Base-by-base conservation (phyloP, 202 grass and related monocot genomes). In the Panicum virgatum region DNA sequence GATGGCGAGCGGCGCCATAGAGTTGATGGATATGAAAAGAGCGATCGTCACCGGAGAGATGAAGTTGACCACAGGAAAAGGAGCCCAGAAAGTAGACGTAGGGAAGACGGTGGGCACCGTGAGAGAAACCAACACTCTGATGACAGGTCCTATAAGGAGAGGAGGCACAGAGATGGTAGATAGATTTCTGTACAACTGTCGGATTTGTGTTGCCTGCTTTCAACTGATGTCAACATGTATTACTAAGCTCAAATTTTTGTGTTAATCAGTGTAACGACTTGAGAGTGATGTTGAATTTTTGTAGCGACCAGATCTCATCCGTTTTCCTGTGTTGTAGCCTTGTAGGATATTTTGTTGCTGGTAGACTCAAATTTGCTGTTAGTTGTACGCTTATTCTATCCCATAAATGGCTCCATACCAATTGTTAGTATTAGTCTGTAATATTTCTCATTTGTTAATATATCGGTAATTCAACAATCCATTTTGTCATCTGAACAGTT, bases 81-180 rank as follows among this genome's bases (percentile, higher is more conserved):
- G 64, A 91, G 86, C 66, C 59, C 72, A 38, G 83, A 88, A 8
- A 82, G 82, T 22, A 86, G 51, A 40, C 42, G 50, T 46, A 75
- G 72, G 79, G 90, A 90, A 8, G 86, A 81, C 1, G 0, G 13
- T 26, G 66, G 58, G n/a, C 27, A 71, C 48, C 82, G 36, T 18
- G 77, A 66, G 22, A 80, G 53, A 53, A 61, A 83, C 25, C 78
- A 83, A 22, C 78, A 83, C 47, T 69, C 44, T 79, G 86, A 94
- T 43, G 88, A 91, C 34, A 66, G 77, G 40, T 67, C 75, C 54
- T 48, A 50, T 18, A 89, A 69, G 67, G 80, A 94, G 38, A 75
- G 76, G 80, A 87, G 66, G 56, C 71, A 43, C 2, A 81, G 62
- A 78, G 85, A 88, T 85, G 53, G 83, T 54, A 85, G 82, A 77